A percentile compares a stretch with the other conserved stretches of the same genome.
Evolutionary conservation across 805 yeast species (phyloP).

Genomic region (Kluyveromyces nonfermentans): DNA sequence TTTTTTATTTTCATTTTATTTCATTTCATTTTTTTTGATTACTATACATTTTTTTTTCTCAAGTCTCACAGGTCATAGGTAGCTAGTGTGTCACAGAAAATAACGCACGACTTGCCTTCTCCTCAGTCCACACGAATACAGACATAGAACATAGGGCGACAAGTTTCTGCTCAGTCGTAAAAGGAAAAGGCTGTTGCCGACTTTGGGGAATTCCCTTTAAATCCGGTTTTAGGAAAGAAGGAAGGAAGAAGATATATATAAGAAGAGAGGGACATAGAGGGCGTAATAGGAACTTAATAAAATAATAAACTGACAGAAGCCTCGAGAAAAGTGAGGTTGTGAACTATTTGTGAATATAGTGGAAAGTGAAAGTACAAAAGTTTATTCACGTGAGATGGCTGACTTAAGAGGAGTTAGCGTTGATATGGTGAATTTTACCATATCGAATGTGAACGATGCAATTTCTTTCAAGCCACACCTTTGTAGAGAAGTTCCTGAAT

Average conservation of each 20-base stretch:
- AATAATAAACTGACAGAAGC: too few relatives aligned
- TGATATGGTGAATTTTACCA: conserved; percentile 17
- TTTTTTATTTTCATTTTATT: too few relatives aligned
- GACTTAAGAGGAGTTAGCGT: conserved; percentile 15
- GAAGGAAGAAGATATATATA: too few relatives aligned
- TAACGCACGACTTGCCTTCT: neutral
- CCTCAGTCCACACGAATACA: neutral
- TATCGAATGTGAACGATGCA: conserved; percentile 19
- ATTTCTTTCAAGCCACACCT: conserved; percentile 21
- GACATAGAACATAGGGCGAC: neutral
- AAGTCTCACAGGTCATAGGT: neutral
- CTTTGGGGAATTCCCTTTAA: neutral
- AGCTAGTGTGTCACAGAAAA: neutral
- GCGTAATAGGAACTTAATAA: too few relatives aligned
- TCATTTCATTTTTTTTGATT: too few relatives aligned
- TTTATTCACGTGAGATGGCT: conserved; percentile 1
- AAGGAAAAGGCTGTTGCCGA: neutral
- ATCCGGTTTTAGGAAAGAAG: too few relatives aligned
- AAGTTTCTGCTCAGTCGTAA: neutral
- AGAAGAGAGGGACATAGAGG: too few relatives aligned
- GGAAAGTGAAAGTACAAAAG: neutral
- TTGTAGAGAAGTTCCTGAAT: conserved; percentile 17
- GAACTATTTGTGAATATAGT: too few relatives aligned
- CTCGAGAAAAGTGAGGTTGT: too few relatives aligned
- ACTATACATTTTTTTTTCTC: too few relatives aligned